Evolutionary conservation across 257 asterid genomes (phyloP), one percentile per base, ranked within the genome.

Genomic region (Rauvolfia tetraphylla): DNA sequence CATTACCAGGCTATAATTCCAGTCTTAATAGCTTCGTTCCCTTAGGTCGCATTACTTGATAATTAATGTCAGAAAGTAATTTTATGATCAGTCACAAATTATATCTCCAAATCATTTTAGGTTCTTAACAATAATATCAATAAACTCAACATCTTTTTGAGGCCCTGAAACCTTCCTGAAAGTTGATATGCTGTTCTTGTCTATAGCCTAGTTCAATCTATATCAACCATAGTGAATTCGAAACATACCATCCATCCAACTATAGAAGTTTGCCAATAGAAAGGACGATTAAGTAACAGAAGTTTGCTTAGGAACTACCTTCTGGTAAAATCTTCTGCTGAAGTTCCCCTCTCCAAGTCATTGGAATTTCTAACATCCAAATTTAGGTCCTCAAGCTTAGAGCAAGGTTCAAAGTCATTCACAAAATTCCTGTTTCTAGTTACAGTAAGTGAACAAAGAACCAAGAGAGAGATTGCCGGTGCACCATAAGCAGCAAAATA

Each of bases 371-470:
- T 82, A 81, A 94, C 91, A 82, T 89, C 93, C 93, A 92, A 87
- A 84, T 92, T 89, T 79, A 94, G 87, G 83, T 85, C 94, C 89
- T 82, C 96, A 72, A 92, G 95, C 92, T 89, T 92, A 90, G 92
- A 89, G 86, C 88, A 92, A 79, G 93, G 86, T 88, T 89, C 98
- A 79, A 86, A 75, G 83, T 90, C 92, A 83, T 88, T 87, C 80
- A 78, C 82, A 84, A 79, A 72, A 80, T 86, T 89, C 93, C 93
- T 88, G 87, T 79, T 85, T 78, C 87, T 82, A 78, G 53, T 84
- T 77, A 84, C 71, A 84, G 71, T 14, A 75, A 82, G 78, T 73
- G 80, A 72, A 61, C 49, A 73, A 73, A 80, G 73, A 48, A 82
- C 71, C 74, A 41, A 72, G 63, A 67, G 76, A 38, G 67, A 73